Conservation (phyloP, 768 basidiomycete genomes). For the Cubamyces lactineus region DNA sequence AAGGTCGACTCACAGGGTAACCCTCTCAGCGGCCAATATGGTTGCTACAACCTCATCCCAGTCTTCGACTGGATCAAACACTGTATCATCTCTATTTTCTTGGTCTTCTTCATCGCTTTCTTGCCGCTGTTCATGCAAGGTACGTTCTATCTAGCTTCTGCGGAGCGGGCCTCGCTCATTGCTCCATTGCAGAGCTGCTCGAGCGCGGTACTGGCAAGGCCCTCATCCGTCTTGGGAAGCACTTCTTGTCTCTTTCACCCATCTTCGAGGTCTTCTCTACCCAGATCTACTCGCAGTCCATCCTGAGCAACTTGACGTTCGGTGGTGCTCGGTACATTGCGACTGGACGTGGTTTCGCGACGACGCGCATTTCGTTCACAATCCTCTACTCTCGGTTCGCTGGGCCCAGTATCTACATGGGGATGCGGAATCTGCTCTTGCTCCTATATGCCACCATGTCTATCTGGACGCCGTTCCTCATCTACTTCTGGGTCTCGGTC, state of each 20-base stretch:
- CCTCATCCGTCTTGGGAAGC: slow-evolving; percentile 90
- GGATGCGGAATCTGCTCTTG: slow-evolving; percentile 90
- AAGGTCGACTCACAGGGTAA: slow-evolving; percentile 80
- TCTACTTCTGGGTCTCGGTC: slow-evolving; percentile 99
- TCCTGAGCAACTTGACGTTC: slow-evolving; percentile 94
- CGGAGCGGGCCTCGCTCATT: neutral
- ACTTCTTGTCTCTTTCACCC: slow-evolving; percentile 96
- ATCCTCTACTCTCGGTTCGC: slow-evolving; percentile 99
- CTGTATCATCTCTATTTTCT: slow-evolving; percentile 95
- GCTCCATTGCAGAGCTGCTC: slow-evolving; percentile 68
- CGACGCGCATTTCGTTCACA: slow-evolving; percentile 92
- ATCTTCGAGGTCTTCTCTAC: slow-evolving; percentile 99
- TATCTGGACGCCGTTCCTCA: slow-evolving; percentile 91
- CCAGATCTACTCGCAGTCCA: slow-evolving; percentile 97
- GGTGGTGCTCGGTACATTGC: slow-evolving; percentile 99
- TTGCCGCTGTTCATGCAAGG: slow-evolving; percentile 96
- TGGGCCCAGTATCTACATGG: slow-evolving; percentile 99
- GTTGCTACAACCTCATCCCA: slow-evolving; percentile 95
- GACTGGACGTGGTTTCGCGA: slow-evolving; percentile 98
- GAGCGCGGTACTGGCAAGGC: slow-evolving; percentile 97
- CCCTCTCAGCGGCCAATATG: slow-evolving; percentile 81
- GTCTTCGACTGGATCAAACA: slow-evolving; percentile 99
- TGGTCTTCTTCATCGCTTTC: slow-evolving; percentile 99
- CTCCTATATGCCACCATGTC: slow-evolving; percentile 90
- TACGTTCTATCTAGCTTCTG: slow-evolving; percentile 40